Percentiles rank a stretch among this genome's conserved stretches.
phyloP scores from a whole-genome alignment of 2,329 filamentous ascomycete species.

The Blastomyces silverae region DNA sequence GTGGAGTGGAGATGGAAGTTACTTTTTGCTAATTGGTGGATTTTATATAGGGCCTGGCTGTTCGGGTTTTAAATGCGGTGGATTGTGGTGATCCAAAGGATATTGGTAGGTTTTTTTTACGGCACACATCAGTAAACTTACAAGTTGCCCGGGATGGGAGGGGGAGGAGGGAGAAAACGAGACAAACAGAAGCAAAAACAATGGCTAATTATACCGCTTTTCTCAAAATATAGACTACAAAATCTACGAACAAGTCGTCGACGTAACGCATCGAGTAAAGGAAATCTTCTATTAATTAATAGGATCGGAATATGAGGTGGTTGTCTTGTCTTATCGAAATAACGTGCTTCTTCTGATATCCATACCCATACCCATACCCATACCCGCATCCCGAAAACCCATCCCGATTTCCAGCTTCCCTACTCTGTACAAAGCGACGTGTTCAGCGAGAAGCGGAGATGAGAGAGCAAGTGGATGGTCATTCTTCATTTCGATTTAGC shows the following conservation, averaged over 20 bases:
- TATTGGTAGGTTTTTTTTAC: conserved; percentile 31
- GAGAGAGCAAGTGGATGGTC: not conserved
- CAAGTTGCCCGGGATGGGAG: not conserved
- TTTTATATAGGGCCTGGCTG: conserved; percentile 32
- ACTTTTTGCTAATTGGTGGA: not conserved
- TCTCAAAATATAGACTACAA: conserved; percentile 56
- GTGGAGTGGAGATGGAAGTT: not conserved
- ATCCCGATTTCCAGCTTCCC: not conserved
- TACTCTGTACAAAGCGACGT: not conserved
- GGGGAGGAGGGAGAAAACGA: not conserved
- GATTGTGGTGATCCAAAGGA: conserved; percentile 40
- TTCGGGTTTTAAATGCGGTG: conserved; percentile 37
- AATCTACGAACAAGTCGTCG: conserved; percentile 70
- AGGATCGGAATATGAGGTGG: conserved; percentile 14
- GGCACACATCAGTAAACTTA: not conserved
- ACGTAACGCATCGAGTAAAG: conserved; percentile 74
- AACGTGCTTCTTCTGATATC: not conserved
- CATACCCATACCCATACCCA: too few relatives aligned
- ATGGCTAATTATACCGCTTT: not conserved
- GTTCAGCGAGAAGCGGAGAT: not conserved
- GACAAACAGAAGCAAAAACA: not conserved
- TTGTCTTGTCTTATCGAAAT: too few relatives aligned
- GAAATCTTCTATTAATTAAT: conserved; percentile 71
- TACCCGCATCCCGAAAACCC: not conserved
- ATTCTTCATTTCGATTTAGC: not conserved